Evolutionary conservation across 768 basidiomycete species (phyloP).

Genomic region (Pisolithus orientalis): DNA sequence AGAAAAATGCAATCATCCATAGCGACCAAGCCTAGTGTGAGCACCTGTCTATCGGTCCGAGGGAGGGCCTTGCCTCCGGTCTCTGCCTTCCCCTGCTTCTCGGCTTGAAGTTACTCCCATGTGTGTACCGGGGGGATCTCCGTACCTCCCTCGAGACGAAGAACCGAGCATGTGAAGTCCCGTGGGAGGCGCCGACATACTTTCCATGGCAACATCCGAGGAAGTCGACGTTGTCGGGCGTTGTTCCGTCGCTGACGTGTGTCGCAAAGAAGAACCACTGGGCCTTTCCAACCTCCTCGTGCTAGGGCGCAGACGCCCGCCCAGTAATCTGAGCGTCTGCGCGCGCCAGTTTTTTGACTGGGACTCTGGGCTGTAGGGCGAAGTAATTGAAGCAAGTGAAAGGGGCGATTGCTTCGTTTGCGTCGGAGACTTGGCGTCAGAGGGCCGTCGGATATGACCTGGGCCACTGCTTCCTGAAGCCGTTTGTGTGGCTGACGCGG

Average conservation of each 20-base stretch:
- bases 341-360: constrained; percentile 74
- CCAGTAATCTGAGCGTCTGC: constrained; percentile 68
- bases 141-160: constrained; percentile 28
- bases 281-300: constrained; percentile 27
- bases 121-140: constrained; percentile 26
- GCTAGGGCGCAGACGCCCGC: constrained; percentile 72
- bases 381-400: constrained; percentile 36
- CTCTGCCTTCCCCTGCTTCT: constrained; percentile 29
- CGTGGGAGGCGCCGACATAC: constrained; percentile 22
- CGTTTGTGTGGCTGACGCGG: constrained; percentile 15
- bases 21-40: neutral
- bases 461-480: constrained; percentile 9
- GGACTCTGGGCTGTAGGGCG: constrained; percentile 31
- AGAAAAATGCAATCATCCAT: no score
- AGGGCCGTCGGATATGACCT: constrained; percentile 21
- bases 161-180: constrained; percentile 28
- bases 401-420: constrained; percentile 33
- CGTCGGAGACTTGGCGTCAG: constrained; percentile 27
- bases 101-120: constrained; percentile 25
- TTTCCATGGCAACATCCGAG: constrained; percentile 27
- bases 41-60: constrained; percentile 17
- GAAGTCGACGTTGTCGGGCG: constrained; percentile 13
- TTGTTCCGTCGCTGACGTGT: constrained; percentile 21
- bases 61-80: constrained; percentile 24
- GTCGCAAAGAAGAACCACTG: constrained; percentile 35